Base-by-base conservation (phyloP, 2,329 filamentous ascomycete species). In the Cladorrhinum sp. region DNA sequence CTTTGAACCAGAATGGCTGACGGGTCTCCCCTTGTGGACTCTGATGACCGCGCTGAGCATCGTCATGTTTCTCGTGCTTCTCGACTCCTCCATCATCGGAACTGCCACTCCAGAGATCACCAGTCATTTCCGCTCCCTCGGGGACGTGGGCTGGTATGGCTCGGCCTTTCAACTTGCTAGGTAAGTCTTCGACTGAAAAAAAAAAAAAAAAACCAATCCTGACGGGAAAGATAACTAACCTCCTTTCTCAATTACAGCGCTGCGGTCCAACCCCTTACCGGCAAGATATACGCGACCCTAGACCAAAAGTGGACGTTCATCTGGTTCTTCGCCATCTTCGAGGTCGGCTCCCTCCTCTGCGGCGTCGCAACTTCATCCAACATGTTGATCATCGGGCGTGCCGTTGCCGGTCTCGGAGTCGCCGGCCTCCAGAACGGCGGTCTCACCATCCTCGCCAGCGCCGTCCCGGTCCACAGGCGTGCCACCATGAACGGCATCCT, bases 51-150 rank as follows among this genome's bases (percentile, higher is more conserved):
- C n/a, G n/a, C n/a, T n/a, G n/a, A n/a, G 41, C 41, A 45, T 45
- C n/a, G 7, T 7, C 3, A 10, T 45, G 13, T 82, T 82, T 61
- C 64, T 82, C 18, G 76, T 81, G 70, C 64, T 83, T 62, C 64
- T 85, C 4, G 82, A 85, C 59, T 78, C 75, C 41, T 81, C 81
- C 1, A 83, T 85, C 55, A 75, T 85, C 56, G 73, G 77, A 6
- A 85, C 82, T 3, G 82, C 66, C 7, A 60, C 65, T 16, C 66
- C 66, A 1, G 55, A 52, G 2, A 70, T 71, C 49, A 70, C 68
- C 0, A 61, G 74, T 52, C 66, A 75, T 50, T 70, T 70, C 50
- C 48, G 66, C 12, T 63, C 62, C 12, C 58, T 65, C 1, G 7
- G 53, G 2, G 65, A 68, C 13, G 62, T 68, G 6, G 67, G 66